Base-by-base conservation (phyloP, 805 yeast genomes). In the Blastobotrys chiropterorum region DNA sequence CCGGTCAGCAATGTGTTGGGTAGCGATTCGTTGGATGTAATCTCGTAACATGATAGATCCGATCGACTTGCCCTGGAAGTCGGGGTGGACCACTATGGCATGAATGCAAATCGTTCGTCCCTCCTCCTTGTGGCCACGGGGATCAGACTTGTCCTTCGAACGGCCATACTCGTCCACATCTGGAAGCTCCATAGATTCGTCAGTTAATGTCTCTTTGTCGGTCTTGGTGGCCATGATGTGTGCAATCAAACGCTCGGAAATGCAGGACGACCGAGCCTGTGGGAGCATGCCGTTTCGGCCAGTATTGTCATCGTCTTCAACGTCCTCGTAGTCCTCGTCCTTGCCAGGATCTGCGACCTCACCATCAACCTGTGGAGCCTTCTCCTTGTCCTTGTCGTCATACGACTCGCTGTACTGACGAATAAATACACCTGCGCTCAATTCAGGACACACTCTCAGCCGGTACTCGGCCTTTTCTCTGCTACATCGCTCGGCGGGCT, bases 41-140 rank as follows among this genome's bases (percentile, higher is more conserved):
- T 92, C 99, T 59, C 86, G 89, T 62, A 92, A 69, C 63, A 92
- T 71, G 53, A 90, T 72, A 13, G 95, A 80, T 6, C 95, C 98
- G 53, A 94, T 73, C 64, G 86, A 87, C 68, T 82, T 79, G 53
- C 90, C 87, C 66, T 84, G 88, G 76, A 81, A 88, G 40, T 81
- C 80, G 19, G 90, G 86, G 59, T 81, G 81, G 22, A 94, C 80
- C 2, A 82, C 90, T 20, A 92, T 71, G 2, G 94, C 81, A 67
- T 94, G 98, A 47, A 92, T 75, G 2, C 90, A 97, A 53, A 92
- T 81, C 41, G 76, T 73, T 46, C 81, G 71, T 22, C 95, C 87
- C 13, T 78, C 72, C 65, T 92, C 97, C 53, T 77, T 73, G 67
- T 92, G 96, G 3, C 94, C 95, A 19, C 64, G 58, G 34, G 55